Conservation (phyloP, 106 monocot species). For the Phalaenopsis equestris region DNA sequence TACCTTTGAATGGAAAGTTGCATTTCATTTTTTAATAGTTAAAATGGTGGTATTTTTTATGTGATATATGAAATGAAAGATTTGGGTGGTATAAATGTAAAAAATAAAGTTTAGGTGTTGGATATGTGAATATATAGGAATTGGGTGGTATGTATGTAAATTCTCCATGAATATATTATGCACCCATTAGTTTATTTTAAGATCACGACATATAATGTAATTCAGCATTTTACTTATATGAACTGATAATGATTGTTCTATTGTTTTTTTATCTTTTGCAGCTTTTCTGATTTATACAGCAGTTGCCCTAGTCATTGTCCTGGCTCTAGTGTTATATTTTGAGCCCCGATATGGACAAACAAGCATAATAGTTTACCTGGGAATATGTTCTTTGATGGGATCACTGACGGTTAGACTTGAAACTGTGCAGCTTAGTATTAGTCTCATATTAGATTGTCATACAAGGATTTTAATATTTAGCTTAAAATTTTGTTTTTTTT, state of each 20-base stretch:
- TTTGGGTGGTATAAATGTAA: no score
- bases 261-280: constrained; percentile 17
- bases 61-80: no score
- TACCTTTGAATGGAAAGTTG: no score
- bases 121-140: no score
- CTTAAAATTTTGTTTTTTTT: background rate
- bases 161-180: background rate
- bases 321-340: constrained; percentile 40
- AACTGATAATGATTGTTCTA: constrained; percentile 2
- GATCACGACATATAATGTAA: background rate
- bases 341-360: constrained; percentile 62
- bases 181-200: background rate
- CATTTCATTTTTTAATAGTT: no score
- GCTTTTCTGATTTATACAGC: constrained; percentile 56
- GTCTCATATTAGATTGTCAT: background rate
- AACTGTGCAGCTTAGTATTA: background rate
- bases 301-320: constrained; percentile 20
- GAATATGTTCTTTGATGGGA: constrained; percentile 80
- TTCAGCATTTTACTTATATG: background rate
- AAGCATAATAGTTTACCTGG: constrained; percentile 69
- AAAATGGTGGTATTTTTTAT: no score
- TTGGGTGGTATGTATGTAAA: no score
- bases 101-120: no score
- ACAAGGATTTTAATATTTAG: background rate
- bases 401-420: constrained; percentile 56